Evolutionary conservation across 2,329 filamentous ascomycete species (phyloP).

Genomic region (Lecanicillium sp.): DNA sequence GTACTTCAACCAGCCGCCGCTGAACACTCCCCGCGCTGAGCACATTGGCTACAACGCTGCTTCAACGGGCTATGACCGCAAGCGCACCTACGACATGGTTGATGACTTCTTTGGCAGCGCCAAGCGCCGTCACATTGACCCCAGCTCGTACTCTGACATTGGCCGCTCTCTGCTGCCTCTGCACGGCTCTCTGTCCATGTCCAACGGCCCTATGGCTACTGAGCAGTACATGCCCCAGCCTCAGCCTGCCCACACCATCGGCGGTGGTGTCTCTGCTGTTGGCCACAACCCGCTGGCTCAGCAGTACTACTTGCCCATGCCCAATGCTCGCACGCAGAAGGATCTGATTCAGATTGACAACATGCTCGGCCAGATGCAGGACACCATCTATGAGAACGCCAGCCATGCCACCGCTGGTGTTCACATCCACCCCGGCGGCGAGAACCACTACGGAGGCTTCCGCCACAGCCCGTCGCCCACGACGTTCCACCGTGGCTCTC

Average conservation of each 20-base stretch:
- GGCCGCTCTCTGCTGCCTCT: slow-evolving; percentile 80
- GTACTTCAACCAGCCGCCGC: slow-evolving; percentile 65
- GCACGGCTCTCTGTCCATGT: slow-evolving; percentile 61
- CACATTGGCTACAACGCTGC: slow-evolving; percentile 55
- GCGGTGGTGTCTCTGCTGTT: slow-evolving; percentile 49
- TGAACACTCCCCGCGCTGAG: slow-evolving; percentile 45
- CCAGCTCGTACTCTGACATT: slow-evolving; percentile 82
- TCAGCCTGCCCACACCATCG: slow-evolving; percentile 25
- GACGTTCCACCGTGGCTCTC: slow-evolving; percentile 29
- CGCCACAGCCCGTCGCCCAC: slow-evolving; percentile 50
- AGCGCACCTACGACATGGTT: slow-evolving; percentile 78
- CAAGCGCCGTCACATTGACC: slow-evolving; percentile 86
- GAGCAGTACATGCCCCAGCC: slow-evolving; percentile 45
- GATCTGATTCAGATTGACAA: slow-evolving; percentile 91
- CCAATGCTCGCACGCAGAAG: slow-evolving; percentile 83
- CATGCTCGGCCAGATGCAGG: slow-evolving; percentile 92
- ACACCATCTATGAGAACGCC: slow-evolving; percentile 89
- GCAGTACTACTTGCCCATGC: slow-evolving; percentile 82
- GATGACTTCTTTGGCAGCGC: slow-evolving; percentile 92
- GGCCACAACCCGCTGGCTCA: slow-evolving; percentile 53
- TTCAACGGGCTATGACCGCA: slow-evolving; percentile 58
- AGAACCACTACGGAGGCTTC: slow-evolving; percentile 53
- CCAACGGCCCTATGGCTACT: slow-evolving; percentile 39
- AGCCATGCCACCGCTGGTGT: slow-evolving; percentile 74
- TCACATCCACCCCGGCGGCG: slow-evolving; percentile 60